Evolutionary conservation across 1,284 basidiomycete species (phyloP), one percentile per base, ranked within the genome.

Genomic region (Ceratobasidium theobromae): DNA sequence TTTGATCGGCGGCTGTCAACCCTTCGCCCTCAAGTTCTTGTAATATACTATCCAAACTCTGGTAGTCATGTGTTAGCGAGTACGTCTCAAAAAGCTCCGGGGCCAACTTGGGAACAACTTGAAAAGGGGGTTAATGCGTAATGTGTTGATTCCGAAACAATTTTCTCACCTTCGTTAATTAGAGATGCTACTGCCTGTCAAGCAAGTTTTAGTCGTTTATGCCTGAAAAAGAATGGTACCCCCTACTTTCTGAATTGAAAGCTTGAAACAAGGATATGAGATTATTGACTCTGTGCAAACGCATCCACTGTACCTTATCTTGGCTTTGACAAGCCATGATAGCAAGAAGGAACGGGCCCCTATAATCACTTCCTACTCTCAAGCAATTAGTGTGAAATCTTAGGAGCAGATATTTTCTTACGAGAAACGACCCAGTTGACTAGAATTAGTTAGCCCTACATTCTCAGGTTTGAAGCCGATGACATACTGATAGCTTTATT

Each of bases 191-290:
- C 46, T 2, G 46, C 35, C 57, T 60, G 23, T 18, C 9, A 8
- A 33, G 18, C 12, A 23, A 27, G n/a, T 11, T 2, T 60, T 28
- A 60, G 57, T 27, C 1, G 28, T 12, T 23, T 16, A 30, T 16
- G 23, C 12, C 14, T 16, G 35, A 16, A 16, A 38, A 38, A 38
- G 8, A 23, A 4, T 11, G 23, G 41, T 5, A 12, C 46, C 40
- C 35, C 14, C 95, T 8, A 98, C 78, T 72, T 95, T 91, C 77
- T 98, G 96, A 27, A 98, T 85, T 0, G 93, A 95, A 21, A 95
- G 90, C 90, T 91, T 71, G 4, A 69, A 65, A 46, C 60, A 35
- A 68, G 65, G 4, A 25, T 54, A 48, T 74, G 21, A 68, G 51
- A 48, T 18, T 43, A 32, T 21, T 32, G 28, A 30, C 9, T 35